Base-by-base conservation (phyloP, 2,329 filamentous ascomycete genomes). In the Diaporthe velutina region DNA sequence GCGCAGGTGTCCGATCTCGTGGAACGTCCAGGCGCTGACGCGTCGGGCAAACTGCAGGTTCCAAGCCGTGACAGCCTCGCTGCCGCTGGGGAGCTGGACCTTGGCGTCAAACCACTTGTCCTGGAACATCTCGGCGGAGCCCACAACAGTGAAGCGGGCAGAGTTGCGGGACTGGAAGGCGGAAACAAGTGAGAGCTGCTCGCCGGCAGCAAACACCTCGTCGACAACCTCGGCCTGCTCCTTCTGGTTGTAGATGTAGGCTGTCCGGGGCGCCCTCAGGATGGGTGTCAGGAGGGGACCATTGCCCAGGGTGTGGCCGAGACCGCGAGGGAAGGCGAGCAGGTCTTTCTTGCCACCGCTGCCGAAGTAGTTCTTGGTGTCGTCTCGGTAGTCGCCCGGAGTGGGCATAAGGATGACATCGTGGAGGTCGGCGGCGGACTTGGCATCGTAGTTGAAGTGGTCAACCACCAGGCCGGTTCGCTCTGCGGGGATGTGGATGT, bases 171-270 rank as follows among this genome's bases (percentile, higher is more conserved):
- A 95, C 86, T 99, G 97, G 84, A 98, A 87, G 15, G 93, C 90
- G 19, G 95, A 95, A n/a, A 98, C 91, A 30, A 99, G 88, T 57
- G 92, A 91, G 77, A 99, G 88, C 87, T 99, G 97, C 80, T 89
- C 87, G 64, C 97, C 97, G 72, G 93, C 93, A 38, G 93, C 95
- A 81, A 97, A 98, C 61, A 95, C 89, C 76, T 98, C 96, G 78
- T 97, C 95, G 6, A 95, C 87, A 7, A 85, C 84, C 64, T 91
- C 91, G 54, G 86, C 83, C 81, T 98, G 94, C 77, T 98, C 95
- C 88, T 97, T 97, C 72, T 95, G 93, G 85, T 97, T 96, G 89
- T 98, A 98, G 84, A 92, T 94, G 88, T 99, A 99, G 76, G 96
- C 94, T 13, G 95, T 98, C 78, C 89, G 86, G 28, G 95, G 93